A percentile compares a stretch with the other conserved stretches of the same genome.
Conservation (phyloP, 73 alveolate genomes). For the Paramecium pentaurelia region DNA sequence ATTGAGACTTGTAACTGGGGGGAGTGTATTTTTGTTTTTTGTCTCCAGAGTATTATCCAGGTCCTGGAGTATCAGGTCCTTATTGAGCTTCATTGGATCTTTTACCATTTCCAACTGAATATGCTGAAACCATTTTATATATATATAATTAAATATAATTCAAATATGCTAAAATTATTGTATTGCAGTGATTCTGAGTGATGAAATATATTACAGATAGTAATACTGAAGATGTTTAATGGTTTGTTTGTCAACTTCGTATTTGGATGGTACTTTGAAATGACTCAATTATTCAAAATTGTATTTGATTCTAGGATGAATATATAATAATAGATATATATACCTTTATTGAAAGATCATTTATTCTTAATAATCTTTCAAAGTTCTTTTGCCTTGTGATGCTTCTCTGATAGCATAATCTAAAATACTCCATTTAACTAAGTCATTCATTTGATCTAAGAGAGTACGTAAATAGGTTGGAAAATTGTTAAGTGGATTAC, state of each 20-base stretch:
- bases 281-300: not conserved
- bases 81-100: not conserved
- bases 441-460: not conserved
- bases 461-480: not conserved
- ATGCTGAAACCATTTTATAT: slow-evolving; percentile 39
- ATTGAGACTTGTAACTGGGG: not conserved
- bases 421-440: slow-evolving; percentile 18
- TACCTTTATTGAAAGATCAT: slow-evolving; percentile 8
- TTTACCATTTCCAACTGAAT: slow-evolving; percentile 40
- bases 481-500: not conserved
- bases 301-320: not conserved
- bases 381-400: slow-evolving; percentile 18
- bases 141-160: not conserved
- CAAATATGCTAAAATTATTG: not conserved
- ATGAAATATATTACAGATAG: not conserved
- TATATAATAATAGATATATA: not conserved
- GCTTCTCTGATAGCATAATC: slow-evolving; percentile 46
- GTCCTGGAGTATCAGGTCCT: slow-evolving; percentile 19
- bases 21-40: slow-evolving; percentile 27
- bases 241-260: not conserved
- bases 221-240: not conserved
- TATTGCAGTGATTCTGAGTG: not conserved
- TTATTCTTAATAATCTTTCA: not conserved
- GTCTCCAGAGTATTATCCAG: slow-evolving; percentile 7
- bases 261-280: slow-evolving; percentile 19